Conservation (phyloP, 805 yeast genomes). For the Kurtzmaniella fragi region DNA sequence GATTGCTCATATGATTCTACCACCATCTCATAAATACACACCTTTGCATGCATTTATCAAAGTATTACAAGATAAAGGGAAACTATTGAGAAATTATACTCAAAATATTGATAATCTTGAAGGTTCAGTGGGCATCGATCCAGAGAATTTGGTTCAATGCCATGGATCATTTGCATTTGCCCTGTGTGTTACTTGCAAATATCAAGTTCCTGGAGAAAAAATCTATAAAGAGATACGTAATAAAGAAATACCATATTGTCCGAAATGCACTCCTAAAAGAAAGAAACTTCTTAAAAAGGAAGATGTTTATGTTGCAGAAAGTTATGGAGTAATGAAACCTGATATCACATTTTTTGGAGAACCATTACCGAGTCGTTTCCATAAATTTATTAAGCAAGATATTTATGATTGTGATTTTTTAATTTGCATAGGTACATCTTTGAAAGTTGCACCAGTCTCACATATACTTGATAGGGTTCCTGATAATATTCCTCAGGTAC, state of each 20-base stretch:
- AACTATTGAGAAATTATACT: slow-evolving; percentile 37
- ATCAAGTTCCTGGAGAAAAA: slow-evolving; percentile 46
- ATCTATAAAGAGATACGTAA: slow-evolving; percentile 44
- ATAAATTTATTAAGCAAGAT: slow-evolving; percentile 41
- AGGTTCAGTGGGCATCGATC: slow-evolving; percentile 44
- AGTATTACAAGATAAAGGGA: slow-evolving; percentile 31
- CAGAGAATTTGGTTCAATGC: slow-evolving; percentile 65
- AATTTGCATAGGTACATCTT: slow-evolving; percentile 78
- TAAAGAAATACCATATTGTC: slow-evolving; percentile 52
- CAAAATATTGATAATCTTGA: slow-evolving; percentile 43
- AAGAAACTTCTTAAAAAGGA: slow-evolving; percentile 18
- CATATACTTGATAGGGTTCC: slow-evolving; percentile 33
- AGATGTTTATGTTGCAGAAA: slow-evolving; percentile 18
- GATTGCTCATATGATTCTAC: slow-evolving; percentile 40
- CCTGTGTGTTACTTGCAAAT: slow-evolving; percentile 73
- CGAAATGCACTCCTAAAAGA: slow-evolving; percentile 22
- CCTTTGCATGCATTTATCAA: slow-evolving; percentile 37
- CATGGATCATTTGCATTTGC: slow-evolving; percentile 77
- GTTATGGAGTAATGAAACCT: slow-evolving; percentile 66
- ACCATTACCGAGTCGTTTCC: slow-evolving; percentile 47
- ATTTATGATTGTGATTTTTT: slow-evolving; percentile 70
- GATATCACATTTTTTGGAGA: slow-evolving; percentile 85
- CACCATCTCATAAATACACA: slow-evolving; percentile 31
- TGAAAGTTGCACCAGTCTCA: slow-evolving; percentile 57
- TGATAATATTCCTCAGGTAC: slow-evolving; percentile 28